Conservation (phyloP, 169 alveolate genomes). For the Cryptosporidium felis region DNA sequence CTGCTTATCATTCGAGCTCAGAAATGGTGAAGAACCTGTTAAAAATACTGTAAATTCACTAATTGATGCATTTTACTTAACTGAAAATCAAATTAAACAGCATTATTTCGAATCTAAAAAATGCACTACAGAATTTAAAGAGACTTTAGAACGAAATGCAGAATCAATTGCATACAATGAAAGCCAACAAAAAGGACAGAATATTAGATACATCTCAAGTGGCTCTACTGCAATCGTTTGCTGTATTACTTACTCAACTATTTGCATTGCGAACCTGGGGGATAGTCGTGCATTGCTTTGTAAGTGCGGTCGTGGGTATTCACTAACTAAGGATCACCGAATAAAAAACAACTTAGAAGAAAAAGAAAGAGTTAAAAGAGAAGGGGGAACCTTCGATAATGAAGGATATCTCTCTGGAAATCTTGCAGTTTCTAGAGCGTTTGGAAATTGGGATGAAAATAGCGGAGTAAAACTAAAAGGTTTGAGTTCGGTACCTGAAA, state of each 20-base stretch:
- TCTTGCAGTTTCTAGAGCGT: slow-evolving; percentile 76
- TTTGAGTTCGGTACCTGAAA: slow-evolving; percentile 76
- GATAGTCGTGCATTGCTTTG: slow-evolving; percentile 77
- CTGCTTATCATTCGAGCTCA: slow-evolving; percentile 5
- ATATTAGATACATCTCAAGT: slow-evolving; percentile 63
- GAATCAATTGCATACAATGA: not conserved
- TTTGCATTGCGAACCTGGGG: slow-evolving; percentile 74
- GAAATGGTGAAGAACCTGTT: slow-evolving; percentile 15
- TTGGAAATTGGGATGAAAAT: slow-evolving; percentile 72
- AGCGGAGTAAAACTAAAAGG: slow-evolving; percentile 78
- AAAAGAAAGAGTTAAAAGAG: slow-evolving; percentile 68
- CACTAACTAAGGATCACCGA: slow-evolving; percentile 73
- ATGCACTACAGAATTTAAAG: slow-evolving; percentile 3
- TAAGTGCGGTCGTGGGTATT: slow-evolving; percentile 72
- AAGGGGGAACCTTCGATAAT: slow-evolving; percentile 75
- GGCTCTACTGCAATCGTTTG: slow-evolving; percentile 77
- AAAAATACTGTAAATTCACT: slow-evolving; percentile 21
- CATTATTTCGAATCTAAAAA: slow-evolving; percentile 7
- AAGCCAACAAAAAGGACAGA: not conserved
- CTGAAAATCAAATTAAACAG: slow-evolving; percentile 57
- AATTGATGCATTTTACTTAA: slow-evolving; percentile 21
- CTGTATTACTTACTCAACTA: slow-evolving; percentile 37
- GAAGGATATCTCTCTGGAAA: slow-evolving; percentile 73
- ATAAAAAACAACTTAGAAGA: slow-evolving; percentile 72
- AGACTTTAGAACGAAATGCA: not conserved